These are phyloP conservation scores for Lablab purpureus DNA, from an alignment of 306 rosid genomes.

Conservation along the genomic window DNA sequence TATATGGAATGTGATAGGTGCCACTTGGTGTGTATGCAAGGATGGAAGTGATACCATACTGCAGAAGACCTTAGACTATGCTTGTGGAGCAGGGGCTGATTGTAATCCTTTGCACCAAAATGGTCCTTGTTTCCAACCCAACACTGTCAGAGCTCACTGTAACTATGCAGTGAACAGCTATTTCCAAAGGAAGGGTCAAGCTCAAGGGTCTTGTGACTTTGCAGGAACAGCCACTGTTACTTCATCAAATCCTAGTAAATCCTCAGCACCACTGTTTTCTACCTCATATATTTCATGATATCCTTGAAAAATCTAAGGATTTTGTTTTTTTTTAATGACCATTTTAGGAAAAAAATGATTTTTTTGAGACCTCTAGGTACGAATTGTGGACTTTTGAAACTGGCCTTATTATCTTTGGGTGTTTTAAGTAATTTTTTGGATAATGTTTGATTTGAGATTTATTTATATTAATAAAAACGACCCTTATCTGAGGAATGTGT, in stretches of 20 bases:
- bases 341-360: too few relatives aligned
- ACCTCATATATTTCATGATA: too few relatives aligned
- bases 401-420: too few relatives aligned
- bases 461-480: too few relatives aligned
- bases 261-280: too few relatives aligned
- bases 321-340: too few relatives aligned
- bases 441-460: too few relatives aligned
- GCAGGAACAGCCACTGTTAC: conserved; percentile 62
- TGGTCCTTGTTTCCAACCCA: conserved; percentile 70
- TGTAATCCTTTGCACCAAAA: conserved; percentile 62
- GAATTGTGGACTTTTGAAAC: too few relatives aligned
- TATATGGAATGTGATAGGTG: conserved; percentile 52
- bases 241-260: conserved; percentile 75
- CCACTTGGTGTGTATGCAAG: conserved; percentile 82
- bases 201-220: conserved; percentile 72
- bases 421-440: too few relatives aligned
- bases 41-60: conserved; percentile 62
- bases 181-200: conserved; percentile 82
- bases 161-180: conserved; percentile 81
- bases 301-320: too few relatives aligned
- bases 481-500: background rate
- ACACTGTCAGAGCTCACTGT: conserved; percentile 77
- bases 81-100: conserved; percentile 95
- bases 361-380: too few relatives aligned
- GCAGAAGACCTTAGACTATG: conserved; percentile 80